A percentile compares a stretch with the other conserved stretches of the same genome.
phyloP scores from a whole-genome alignment of 108 stramenopile species.

The Pseudonitzschia multistriata region DNA sequence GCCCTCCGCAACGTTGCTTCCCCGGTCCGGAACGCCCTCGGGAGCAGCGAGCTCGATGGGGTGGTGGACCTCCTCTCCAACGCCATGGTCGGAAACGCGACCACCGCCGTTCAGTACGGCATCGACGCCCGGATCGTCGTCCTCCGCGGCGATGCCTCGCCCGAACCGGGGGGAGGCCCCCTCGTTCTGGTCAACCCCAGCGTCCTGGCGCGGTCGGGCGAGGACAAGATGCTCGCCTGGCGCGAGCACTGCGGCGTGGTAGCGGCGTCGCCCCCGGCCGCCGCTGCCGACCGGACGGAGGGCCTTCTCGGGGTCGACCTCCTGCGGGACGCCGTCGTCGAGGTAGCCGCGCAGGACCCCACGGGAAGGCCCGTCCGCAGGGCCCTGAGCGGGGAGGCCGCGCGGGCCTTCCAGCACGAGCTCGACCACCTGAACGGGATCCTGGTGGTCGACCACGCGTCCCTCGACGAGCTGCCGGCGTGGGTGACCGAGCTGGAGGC shows the following conservation, averaged over 20 bases:
- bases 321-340: constrained; percentile 5
- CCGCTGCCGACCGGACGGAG: background rate
- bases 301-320: constrained; percentile 1
- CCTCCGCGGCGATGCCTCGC: background rate
- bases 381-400: constrained; percentile 2
- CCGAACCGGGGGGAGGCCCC: background rate
- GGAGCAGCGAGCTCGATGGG: background rate
- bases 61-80: background rate
- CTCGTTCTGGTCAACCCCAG: background rate
- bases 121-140: constrained; percentile 15
- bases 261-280: background rate
- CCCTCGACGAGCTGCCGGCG: constrained; percentile 6
- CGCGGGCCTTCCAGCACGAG: constrained; percentile 12
- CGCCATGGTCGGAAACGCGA: background rate
- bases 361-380: constrained; percentile 4
- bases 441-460: constrained; percentile 1
- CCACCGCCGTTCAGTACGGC: constrained; percentile 1
- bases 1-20: background rate
- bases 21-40: constrained; percentile 1
- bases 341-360: constrained; percentile 1
- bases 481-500: background rate
- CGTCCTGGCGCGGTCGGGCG: background rate
- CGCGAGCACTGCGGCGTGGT: constrained; percentile 4
- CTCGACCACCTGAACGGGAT: constrained; percentile 8
- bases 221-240: constrained; percentile 6